Evolutionary conservation across 768 basidiomycete species (phyloP).

Genomic region (Candolleomyces eurysporus): DNA sequence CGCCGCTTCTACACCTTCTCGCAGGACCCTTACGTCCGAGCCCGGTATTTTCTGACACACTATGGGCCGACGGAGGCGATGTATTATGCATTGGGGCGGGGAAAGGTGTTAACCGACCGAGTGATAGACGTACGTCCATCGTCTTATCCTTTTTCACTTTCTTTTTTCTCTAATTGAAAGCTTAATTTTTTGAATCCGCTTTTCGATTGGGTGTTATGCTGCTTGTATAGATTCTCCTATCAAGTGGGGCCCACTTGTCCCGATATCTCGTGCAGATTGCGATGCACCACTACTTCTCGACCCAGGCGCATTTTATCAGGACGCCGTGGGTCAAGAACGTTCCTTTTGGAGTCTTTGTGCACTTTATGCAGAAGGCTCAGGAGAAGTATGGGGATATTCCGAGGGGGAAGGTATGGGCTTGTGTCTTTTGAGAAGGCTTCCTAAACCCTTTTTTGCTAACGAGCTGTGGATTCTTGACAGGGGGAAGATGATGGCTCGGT

Average conservation of each 20-base stretch:
- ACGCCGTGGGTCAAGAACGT: slow-evolving; percentile 70
- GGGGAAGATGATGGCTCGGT: slow-evolving; percentile 73
- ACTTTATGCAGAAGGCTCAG: slow-evolving; percentile 62
- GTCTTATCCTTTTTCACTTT: slow-evolving; percentile 9
- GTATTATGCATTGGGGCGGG: slow-evolving; percentile 73
- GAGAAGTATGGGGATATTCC: slow-evolving; percentile 65
- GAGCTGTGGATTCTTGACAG: slow-evolving; percentile 25
- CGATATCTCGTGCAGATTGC: slow-evolving; percentile 78
- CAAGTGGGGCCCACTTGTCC: slow-evolving; percentile 75
- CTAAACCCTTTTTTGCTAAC: slow-evolving; percentile 4
- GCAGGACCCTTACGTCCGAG: slow-evolving; percentile 72
- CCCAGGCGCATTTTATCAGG: slow-evolving; percentile 72
- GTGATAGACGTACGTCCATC: slow-evolving; percentile 65
- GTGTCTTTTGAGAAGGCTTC: not conserved
- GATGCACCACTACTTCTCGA: slow-evolving; percentile 76
- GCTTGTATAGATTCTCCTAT: slow-evolving; percentile 57
- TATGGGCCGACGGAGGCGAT: slow-evolving; percentile 70
- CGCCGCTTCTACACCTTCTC: slow-evolving; percentile 62
- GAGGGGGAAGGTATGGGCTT: slow-evolving; percentile 43
- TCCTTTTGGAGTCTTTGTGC: slow-evolving; percentile 54
- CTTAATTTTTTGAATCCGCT: no score
- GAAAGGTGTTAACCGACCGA: slow-evolving; percentile 58
- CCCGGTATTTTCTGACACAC: slow-evolving; percentile 74
- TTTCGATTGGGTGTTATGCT: no score
- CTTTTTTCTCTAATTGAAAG: no score